Base-by-base conservation (phyloP, 2,329 filamentous ascomycete genomes). In the Nothopassalora personata region DNA sequence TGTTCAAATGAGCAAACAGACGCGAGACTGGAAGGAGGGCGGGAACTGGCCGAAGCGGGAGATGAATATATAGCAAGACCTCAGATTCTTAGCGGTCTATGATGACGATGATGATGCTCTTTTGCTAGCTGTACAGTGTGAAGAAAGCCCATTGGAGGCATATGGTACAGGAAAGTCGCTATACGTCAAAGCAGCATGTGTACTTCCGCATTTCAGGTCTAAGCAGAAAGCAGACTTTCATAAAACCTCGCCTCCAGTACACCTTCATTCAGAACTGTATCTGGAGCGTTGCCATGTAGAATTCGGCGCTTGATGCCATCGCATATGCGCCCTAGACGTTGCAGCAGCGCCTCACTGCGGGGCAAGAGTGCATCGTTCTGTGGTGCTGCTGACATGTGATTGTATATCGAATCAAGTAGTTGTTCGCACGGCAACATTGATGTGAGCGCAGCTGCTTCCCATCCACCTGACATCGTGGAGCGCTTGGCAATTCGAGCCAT, bases 391-490 rank as follows among this genome's bases (percentile, higher is more conserved):
- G 60, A 60, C 57, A 67, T 64, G 46, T 65, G 64, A 9, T 57
- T 47, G 43, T 58, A 62, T 1, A 69, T 18, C 3, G 61, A 53
- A 50, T 67, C 65, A 10, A 69, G 56, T 4, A 64, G 53, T 8
- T 36, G 31, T 3, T 67, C 66, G 9, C 62, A 60, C 39, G 68
- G 66, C 18, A 69, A 55, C 67, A 68, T 69, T 1, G 63, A 66
- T 3, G 64, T 53, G 10, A 68, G 47, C 4, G 66, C 67, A 6
- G 64, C 66, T n/a, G 63, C 59, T 58, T 69, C 67, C 66, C 66
- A 66, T 2, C 66, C 65, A 5, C 46, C 57, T 15, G 61, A 39
- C 6, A 34, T 53, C 28, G 60, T 58, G 3, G 54, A 50, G 5
- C 65, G 62, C 30, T 57, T 55, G 23, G 65, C 57, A 6, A 68